Evolutionary conservation across 2,329 filamentous ascomycete species (phyloP).

Genomic region (Penicillium expansum): DNA sequence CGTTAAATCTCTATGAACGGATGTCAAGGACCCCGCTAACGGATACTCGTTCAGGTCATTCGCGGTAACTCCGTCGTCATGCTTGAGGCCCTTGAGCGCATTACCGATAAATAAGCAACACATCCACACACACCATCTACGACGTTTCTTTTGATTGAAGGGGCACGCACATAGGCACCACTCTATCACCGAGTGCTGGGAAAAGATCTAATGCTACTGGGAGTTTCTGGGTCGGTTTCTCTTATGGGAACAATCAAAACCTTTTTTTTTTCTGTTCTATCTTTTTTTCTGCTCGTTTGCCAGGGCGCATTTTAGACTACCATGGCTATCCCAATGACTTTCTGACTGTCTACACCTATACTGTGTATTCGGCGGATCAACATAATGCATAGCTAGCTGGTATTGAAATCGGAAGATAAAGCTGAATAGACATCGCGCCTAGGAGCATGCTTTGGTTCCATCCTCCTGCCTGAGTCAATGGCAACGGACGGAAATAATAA

Average conservation of each 20-base stretch:
- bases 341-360: neutral
- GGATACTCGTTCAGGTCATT: constrained; percentile 64
- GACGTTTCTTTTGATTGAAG: constrained; percentile 14
- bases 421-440: constrained; percentile 12
- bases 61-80: constrained; percentile 98
- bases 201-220: constrained; percentile 33
- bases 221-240: constrained; percentile 40
- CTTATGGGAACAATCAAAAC: constrained; percentile 33
- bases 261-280: constrained; percentile 24
- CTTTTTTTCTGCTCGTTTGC: constrained; percentile 5
- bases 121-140: constrained; percentile 11
- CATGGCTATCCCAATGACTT: neutral
- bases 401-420: constrained; percentile 13
- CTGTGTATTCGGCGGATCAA: neutral
- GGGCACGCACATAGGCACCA: constrained; percentile 11
- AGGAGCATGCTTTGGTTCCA: constrained; percentile 11
- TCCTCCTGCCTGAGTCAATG: neutral
- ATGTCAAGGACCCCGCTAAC: constrained; percentile 5
- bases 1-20: constrained; percentile 28
- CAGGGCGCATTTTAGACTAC: constrained; percentile 3
- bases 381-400: constrained; percentile 4
- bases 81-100: constrained; percentile 65
- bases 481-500: constrained; percentile 12
- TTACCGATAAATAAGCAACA: constrained; percentile 41
- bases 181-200: constrained; percentile 17